These are phyloP conservation scores for Metschnikowia continentalis DNA, from an alignment of 805 yeast species.

Conservation along the genomic window DNA sequence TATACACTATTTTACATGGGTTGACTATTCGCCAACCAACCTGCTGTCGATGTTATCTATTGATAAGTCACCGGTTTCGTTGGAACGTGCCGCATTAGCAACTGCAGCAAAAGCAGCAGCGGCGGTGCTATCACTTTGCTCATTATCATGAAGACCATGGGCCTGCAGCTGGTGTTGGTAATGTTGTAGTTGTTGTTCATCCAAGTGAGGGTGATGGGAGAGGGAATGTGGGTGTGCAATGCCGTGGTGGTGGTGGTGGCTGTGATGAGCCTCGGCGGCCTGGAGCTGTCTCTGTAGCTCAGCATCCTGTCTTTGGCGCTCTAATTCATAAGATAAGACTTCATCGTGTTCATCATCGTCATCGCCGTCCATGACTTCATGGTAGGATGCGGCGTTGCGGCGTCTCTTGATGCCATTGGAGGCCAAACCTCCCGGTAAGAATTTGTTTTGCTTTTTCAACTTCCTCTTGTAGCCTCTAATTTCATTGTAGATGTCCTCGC, in stretches of 20 bases:
- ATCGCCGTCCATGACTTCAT: constrained; percentile 20
- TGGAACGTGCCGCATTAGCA: constrained; percentile 29
- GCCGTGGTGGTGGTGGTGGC: constrained; percentile 9
- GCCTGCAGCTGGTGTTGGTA: constrained; percentile 26
- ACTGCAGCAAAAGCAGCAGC: constrained; percentile 43
- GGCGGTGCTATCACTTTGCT: constrained; percentile 19
- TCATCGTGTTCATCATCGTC: constrained; percentile 21
- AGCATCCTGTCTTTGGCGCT: constrained; percentile 19
- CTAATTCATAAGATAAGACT: constrained; percentile 21
- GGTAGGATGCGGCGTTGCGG: constrained; percentile 16
- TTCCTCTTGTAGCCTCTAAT: constrained; percentile 53
- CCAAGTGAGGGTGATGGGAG: constrained; percentile 22
- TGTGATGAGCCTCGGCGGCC: constrained; percentile 17
- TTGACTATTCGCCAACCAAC: constrained; percentile 37
- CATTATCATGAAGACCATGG: constrained; percentile 23
- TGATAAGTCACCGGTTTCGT: constrained; percentile 30
- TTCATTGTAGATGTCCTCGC: constrained; percentile 57
- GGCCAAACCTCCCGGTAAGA: constrained; percentile 14
- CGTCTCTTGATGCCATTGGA: constrained; percentile 13
- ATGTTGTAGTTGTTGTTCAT: constrained; percentile 24
- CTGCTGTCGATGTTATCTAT: constrained; percentile 45
- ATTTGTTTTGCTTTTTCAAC: constrained; percentile 38
- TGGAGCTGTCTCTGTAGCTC: constrained; percentile 22
- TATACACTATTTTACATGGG: constrained; percentile 19
- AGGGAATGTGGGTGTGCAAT: constrained; percentile 16